Percentiles rank a stretch among this genome's conserved stretches.
Conservation (phyloP, 768 basidiomycete species). For the Guyanaporus albipodus region DNA sequence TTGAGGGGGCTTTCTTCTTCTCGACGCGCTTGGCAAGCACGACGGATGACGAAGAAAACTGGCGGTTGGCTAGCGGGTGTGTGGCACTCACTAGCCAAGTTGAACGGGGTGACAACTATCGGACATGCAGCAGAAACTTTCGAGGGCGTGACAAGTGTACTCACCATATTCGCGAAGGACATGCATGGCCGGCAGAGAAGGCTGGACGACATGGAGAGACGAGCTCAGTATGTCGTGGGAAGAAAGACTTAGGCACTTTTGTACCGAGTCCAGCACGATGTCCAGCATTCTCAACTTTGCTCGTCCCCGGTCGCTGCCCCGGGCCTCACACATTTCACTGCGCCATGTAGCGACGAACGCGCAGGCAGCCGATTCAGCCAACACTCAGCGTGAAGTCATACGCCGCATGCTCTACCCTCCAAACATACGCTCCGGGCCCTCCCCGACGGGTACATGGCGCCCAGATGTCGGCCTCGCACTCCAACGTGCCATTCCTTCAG, state of each 20-base stretch:
- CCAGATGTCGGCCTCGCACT: conserved; percentile 74
- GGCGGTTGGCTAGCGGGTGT: conserved; percentile 1
- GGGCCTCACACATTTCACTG: conserved; percentile 33
- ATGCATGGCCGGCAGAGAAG: conserved; percentile 28
- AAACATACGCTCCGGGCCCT: conserved; percentile 63
- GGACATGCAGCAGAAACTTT: background rate
- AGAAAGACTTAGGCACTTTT: conserved; percentile 2
- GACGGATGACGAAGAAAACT: conserved; percentile 50
- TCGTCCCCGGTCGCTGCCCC: conserved; percentile 30
- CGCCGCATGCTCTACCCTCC: conserved; percentile 78
- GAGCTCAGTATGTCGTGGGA: conserved; percentile 22
- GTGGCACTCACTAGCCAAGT: conserved; percentile 2
- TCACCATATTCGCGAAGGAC: conserved; percentile 16
- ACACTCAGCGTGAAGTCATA: conserved; percentile 68
- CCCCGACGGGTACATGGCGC: conserved; percentile 82
- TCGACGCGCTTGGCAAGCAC: conserved; percentile 45
- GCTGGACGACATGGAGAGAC: conserved; percentile 17
- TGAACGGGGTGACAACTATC: conserved; percentile 40
- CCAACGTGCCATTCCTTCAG: conserved; percentile 80
- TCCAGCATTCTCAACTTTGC: conserved; percentile 39
- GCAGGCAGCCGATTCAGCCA: conserved; percentile 32
- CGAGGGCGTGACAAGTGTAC: background rate
- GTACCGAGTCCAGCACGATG: background rate
- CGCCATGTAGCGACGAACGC: conserved; percentile 39
- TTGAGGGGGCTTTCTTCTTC: conserved; percentile 60